Base-by-base conservation (phyloP, 345 rosid genomes). In the Raphanus raphanistrum region DNA sequence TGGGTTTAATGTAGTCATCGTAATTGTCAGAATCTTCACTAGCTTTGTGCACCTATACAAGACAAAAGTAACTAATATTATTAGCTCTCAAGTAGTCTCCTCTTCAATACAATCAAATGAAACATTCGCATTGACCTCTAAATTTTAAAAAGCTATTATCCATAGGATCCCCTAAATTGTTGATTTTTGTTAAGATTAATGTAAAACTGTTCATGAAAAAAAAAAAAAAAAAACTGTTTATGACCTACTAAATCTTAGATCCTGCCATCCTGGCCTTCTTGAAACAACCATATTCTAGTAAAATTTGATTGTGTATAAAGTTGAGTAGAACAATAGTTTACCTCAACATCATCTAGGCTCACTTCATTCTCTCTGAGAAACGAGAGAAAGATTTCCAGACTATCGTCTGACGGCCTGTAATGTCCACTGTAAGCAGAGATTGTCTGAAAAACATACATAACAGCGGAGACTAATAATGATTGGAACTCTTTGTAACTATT, bases 391-490 rank as follows among this genome's bases (percentile, higher is more conserved):
- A 66, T 76, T 9, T 84, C 83, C 6, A 94, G 92, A 64, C 85
- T 87, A 45, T 87, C 92, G 32, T 89, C 94, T 21, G 90, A 86
- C 13, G 97, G 98, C 76, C 89, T 86, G 72, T 94, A 94, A 74
- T 94, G 98, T 57, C 98, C 98, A 54, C 98, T 94, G 50, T 94
- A 92, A 21, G 95, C 90, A 52, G 98, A 92, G 65, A 94, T 79
- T 64, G 91, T 83, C 98, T 94, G 86, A 84, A 74, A 13, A 25
- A 29, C 26, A 73, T 61, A 61, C 8, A 15, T 4, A 2, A 25
- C 3, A 12, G 28, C 9, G 26, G 8, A 68, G 48, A 32, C 54
- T 61, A 72, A 32, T 17, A 48, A 32, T 17, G 50, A 75, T 64
- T 45, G 58, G 66, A 13, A 67, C 35, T 66, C 58, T 66, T 60